Evolutionary conservation across 495 filamentous ascomycete species (phyloP), one percentile per base, ranked within the genome.

Genomic region (Aspergillus sparsus): DNA sequence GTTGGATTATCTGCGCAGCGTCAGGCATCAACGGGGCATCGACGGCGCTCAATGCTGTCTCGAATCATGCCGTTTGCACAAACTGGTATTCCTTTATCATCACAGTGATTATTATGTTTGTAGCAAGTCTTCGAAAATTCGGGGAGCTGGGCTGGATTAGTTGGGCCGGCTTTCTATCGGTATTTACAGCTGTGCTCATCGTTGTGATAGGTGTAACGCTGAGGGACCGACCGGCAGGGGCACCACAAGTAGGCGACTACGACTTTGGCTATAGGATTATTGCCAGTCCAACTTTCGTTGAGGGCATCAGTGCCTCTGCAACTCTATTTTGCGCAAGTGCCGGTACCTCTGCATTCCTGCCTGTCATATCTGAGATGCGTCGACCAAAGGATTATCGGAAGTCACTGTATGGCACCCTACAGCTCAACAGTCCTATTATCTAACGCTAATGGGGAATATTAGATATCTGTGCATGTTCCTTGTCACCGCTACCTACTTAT

Each of bases 311-410:
- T 0, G 71, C 74, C 7, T 65, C 73, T 0, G 60, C 68, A 2
- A 78, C 73, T 0, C 76, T 80, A 13, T 78, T 78, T 61, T 65
- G 72, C 39, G 68, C 77, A 21, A 71, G 66, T 60, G 79, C 88
- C 73, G 75, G 85, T 57, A 80, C 88, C 71, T 77, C 87, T 62
- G 82, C 87, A 62, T 87, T 90, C 70, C 84, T 92, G 67, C 82
- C 77, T 45, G 88, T 92, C 68, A 89, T 89, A 66, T 83, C 86
- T 36, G 89, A 93, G 70, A 87, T 92, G 81, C 83, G 85, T 63
- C 82, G 81, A 0, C 87, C 88, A 1, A 70, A 71, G 47, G 82
- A 88, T 63, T 89, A 83, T 66, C 75, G 75, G 35, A 88, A 88
- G 69, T 80, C 88, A 5, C 79, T 91, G n/a, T n/a, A n/a, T n/a